These are phyloP conservation scores for Backusella sp. DNA, from an alignment of 192 early-diverging fungal genomes.

Conservation along the genomic window DNA sequence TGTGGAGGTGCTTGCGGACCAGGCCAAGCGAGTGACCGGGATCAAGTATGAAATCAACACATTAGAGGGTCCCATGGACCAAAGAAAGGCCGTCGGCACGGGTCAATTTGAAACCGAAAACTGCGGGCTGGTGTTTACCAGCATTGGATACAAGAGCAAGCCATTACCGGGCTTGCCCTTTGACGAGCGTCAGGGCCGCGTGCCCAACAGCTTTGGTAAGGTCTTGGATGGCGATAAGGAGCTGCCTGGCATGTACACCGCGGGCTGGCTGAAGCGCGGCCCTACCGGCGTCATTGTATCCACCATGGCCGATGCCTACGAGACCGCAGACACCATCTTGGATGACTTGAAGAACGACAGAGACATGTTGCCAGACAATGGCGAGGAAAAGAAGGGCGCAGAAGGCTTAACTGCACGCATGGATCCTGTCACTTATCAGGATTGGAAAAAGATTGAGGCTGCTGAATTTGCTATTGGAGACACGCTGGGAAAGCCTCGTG, in stretches of 20 bases:
- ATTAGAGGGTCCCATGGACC: conserved; percentile 61
- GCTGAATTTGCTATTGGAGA: conserved; percentile 67
- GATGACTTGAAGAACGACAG: conserved; percentile 51
- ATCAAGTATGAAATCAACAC: conserved; percentile 65
- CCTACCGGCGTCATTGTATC: conserved; percentile 92
- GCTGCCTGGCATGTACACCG: conserved; percentile 75
- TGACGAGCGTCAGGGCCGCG: conserved; percentile 57
- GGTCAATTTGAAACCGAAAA: conserved; percentile 53
- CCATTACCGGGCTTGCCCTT: conserved; percentile 76
- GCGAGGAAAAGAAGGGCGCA: conserved; percentile 20
- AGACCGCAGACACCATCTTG: conserved; percentile 80
- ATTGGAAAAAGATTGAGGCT: conserved; percentile 83
- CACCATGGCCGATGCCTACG: conserved; percentile 92
- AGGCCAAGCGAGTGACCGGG: conserved; percentile 24
- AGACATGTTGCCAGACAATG: conserved; percentile 35
- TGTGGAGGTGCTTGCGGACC: conserved; percentile 41
- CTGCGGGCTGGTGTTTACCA: conserved; percentile 72
- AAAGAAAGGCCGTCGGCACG: conserved; percentile 57
- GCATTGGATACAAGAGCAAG: conserved; percentile 85
- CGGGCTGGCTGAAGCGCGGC: conserved; percentile 96
- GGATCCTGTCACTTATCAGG: conserved; percentile 60
- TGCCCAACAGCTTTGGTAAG: conserved; percentile 85
- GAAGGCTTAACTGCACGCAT: conserved; percentile 37
- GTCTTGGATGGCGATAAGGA: conserved; percentile 18
- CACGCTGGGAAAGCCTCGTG: conserved; percentile 73